A percentile compares a stretch with the other conserved stretches of the same genome.
Conservation (phyloP, 1,284 basidiomycete genomes). For the Gastroboletus turbinatus region DNA sequence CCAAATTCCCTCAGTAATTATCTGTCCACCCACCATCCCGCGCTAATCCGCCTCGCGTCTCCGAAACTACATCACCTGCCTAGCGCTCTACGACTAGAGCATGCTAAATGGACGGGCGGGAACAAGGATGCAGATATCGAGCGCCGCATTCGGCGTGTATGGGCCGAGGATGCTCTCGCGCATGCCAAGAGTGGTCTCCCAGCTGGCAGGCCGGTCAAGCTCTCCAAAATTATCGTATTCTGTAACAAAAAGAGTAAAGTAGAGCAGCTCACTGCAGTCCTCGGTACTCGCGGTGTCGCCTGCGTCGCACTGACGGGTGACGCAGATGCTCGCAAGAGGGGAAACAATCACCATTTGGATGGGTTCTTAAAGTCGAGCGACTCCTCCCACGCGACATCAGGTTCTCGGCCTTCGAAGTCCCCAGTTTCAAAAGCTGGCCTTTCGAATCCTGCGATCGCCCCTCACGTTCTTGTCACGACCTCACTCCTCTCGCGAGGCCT, state of each 20-base stretch:
- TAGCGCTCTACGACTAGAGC: conserved; percentile 63
- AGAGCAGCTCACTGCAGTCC: conserved; percentile 52
- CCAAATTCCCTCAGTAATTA: conserved; percentile 72
- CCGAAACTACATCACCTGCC: conserved; percentile 81
- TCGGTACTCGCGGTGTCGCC: conserved; percentile 60
- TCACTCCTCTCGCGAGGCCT: conserved; percentile 89
- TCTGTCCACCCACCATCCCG: conserved; percentile 60
- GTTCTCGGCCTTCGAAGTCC: conserved; percentile 12
- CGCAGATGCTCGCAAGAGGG: conserved; percentile 54
- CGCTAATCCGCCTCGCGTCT: conserved; percentile 67
- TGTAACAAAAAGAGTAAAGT: conserved; percentile 76
- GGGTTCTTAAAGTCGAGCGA: conserved; percentile 56
- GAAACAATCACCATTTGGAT: conserved; percentile 72
- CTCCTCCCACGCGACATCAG: background rate
- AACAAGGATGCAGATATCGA: conserved; percentile 79
- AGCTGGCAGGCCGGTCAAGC: conserved; percentile 19
- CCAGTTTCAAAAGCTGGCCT: conserved; percentile 4
- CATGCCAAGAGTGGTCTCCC: conserved; percentile 29
- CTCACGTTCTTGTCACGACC: conserved; percentile 82
- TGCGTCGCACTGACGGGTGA: conserved; percentile 64
- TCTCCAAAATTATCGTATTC: conserved; percentile 75
- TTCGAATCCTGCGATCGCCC: conserved; percentile 34
- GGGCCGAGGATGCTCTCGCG: conserved; percentile 64
- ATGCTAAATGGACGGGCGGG: conserved; percentile 74
- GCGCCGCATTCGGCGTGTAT: conserved; percentile 67